Evolutionary conservation across 768 basidiomycete genomes (phyloP).

Genomic region (Lactifluus pinguis): DNA sequence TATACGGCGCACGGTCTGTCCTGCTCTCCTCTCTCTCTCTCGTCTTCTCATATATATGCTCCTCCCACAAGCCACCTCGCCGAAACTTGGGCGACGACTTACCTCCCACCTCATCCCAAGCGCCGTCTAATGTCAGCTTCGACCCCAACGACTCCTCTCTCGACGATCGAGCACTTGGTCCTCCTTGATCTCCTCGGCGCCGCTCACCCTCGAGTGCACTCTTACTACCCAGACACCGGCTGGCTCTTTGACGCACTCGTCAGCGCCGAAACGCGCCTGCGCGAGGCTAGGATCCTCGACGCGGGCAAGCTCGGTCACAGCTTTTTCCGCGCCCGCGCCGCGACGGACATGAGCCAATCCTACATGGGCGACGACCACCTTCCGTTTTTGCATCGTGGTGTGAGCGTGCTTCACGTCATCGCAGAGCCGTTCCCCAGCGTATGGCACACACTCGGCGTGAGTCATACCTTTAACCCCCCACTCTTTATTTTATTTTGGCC

Average conservation of each 20-base stretch:
- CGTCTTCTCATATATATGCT: background rate
- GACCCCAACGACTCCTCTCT: slow-evolving; percentile 51
- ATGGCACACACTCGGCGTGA: slow-evolving; percentile 76
- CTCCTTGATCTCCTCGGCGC: slow-evolving; percentile 90
- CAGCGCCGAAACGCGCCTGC: slow-evolving; percentile 63
- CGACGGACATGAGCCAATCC: slow-evolving; percentile 34
- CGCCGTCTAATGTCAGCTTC: slow-evolving; percentile 41
- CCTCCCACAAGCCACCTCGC: slow-evolving; percentile 65
- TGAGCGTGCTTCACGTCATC: slow-evolving; percentile 85
- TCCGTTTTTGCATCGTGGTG: slow-evolving; percentile 78
- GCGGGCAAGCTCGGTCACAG: slow-evolving; percentile 37
- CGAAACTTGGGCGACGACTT: slow-evolving; percentile 68
- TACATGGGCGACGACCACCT: slow-evolving; percentile 89
- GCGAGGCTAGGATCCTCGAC: slow-evolving; percentile 48
- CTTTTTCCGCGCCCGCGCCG: slow-evolving; percentile 54
- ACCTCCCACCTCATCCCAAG: slow-evolving; percentile 48
- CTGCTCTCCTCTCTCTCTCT: background rate
- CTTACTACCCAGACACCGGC: slow-evolving; percentile 79
- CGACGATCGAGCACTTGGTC: slow-evolving; percentile 82
- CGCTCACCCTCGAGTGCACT: slow-evolving; percentile 60
- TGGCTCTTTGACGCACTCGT: slow-evolving; percentile 84
- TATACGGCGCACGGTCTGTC: slow-evolving; percentile 90
- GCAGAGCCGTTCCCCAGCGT: slow-evolving; percentile 81
- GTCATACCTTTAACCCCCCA: slow-evolving; percentile 19
- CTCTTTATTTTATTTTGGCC: background rate